Evolutionary conservation across 1,284 basidiomycete genomes (phyloP), one percentile per base, ranked within the genome.

Genomic region (Athelia sp.): DNA sequence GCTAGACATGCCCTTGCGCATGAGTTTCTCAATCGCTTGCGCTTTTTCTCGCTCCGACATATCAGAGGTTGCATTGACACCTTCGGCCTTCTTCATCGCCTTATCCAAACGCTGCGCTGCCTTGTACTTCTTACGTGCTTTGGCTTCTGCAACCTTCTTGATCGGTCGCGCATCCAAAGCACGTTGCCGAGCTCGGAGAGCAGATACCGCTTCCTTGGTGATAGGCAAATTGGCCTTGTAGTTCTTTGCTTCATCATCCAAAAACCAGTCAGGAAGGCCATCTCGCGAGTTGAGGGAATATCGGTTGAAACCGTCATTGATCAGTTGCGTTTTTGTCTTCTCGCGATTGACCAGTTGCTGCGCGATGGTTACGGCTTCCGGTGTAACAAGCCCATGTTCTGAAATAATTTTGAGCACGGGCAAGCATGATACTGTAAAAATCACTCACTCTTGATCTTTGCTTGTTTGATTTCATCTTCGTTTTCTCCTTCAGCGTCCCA

Each of bases 91-190:
- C 73, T 91, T 94, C 79, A 93, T 85, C 14, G 93, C 93, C 68
- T 93, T 96, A 59, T 97, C 92, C 18, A 98, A 71, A 45, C 86
- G 76, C 60, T 92, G 87, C 18, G 82, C 78, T 3, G 93, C 91
- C 69, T 89, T 92, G 66, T 91, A 73, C 75, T 99, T 99, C 74
- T 99, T 99, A 54, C 97, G 81, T 32, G 93, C 94, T 70, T 99
- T 99, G 40, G 97, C 97, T 72, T 99, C 97, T 17, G 96, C 97
- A 11, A 99, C 79, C 76, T 99, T 99, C 75, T 98, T 99, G 73
- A 99, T 99, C 15, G 97, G 97, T 13, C 97, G 83, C 2, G 96
- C 95, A 64, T 99, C 94, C 43, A 99, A 76, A 4, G 93, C 93
- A 21, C 95, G 87, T 71, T 97, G 92, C 63, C 89, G 92, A 15